Base-by-base conservation (phyloP, 371 early-diverging fungal genomes). In the Mortierella sp. region DNA sequence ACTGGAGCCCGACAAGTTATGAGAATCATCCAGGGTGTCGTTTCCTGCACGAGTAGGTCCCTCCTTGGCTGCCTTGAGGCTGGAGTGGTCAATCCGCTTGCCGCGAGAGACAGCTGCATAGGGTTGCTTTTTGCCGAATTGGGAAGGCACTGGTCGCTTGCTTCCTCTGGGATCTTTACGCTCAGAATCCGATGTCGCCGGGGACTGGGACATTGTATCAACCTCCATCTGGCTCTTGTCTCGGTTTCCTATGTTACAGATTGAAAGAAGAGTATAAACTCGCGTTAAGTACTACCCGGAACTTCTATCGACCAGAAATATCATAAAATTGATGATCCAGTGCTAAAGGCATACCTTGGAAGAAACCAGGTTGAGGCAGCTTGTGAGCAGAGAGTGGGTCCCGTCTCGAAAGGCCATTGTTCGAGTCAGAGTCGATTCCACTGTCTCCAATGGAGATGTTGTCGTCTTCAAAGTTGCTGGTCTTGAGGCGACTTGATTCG, bases 351-450 rank as follows among this genome's bases (percentile, higher is more conserved):
- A 51, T 75, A 84, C 78, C 81, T 78, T 84, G 81, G n/a, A 72
- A 38, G 18, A 72, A 73, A 51, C 49, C 24, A 0, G 70, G n/a
- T 7, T 75, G 76, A 41, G 44, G 41, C 41, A 75, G 74, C 60
- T 80, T 83, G 41, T 77, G 76, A 38, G 70, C 44, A 32, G 72
- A 56, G 63, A 49, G 51, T n/a, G 48, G 29, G 8, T 79, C 48
- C 48, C 77, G 63, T 35, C 77, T 75, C 75, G 32, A 48, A 32
- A 43, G n/a, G 51, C 78, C 76, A 51, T 80, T 76, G 65, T 84
- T 84, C 48, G 84, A 81, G 65, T 84, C 85, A 4, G 85, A 84
- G 24, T 84, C 85, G 29, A 81, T 81, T 16, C 85, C 85, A 58
- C 85, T 84, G 63, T 84, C 82, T n/a, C 81, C 85, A 43, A 84